Evolutionary conservation across 2,329 filamentous ascomycete species (phyloP).

Genomic region (Chalara sp.): DNA sequence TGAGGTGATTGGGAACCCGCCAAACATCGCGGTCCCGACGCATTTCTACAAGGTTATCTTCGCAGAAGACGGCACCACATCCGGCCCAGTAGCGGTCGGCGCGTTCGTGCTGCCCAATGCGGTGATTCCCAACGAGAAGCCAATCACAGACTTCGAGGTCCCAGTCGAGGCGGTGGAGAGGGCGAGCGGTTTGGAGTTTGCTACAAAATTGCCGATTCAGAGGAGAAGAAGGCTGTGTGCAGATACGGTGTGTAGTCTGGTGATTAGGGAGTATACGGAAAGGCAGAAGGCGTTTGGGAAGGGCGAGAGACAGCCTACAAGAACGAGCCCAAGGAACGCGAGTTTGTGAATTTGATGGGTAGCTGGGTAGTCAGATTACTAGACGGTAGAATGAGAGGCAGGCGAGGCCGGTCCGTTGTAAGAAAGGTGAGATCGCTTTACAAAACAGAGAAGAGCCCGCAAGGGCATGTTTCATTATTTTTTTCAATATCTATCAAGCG

Average conservation of each 20-base stretch:
- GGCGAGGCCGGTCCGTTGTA: no score
- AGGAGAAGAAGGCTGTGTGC: slow-evolving; percentile 76
- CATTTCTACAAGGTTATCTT: slow-evolving; percentile 99
- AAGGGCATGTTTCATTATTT: slow-evolving; percentile 4
- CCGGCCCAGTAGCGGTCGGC: slow-evolving; percentile 76
- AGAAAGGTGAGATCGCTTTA: no score
- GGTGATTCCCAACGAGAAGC: slow-evolving; percentile 78
- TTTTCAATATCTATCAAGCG: neutral
- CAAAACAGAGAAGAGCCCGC: slow-evolving; percentile 7
- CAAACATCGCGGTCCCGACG: slow-evolving; percentile 91
- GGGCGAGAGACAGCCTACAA: slow-evolving; percentile 9
- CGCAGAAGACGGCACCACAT: slow-evolving; percentile 69
- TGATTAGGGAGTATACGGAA: slow-evolving; percentile 72
- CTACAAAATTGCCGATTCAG: slow-evolving; percentile 64
- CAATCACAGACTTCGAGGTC: slow-evolving; percentile 87
- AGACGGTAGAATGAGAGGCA: no score
- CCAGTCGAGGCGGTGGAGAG: slow-evolving; percentile 88
- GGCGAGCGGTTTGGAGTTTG: slow-evolving; percentile 88
- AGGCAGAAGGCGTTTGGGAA: slow-evolving; percentile 49
- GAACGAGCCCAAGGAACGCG: slow-evolving; percentile 23
- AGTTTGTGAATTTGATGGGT: slow-evolving; percentile 6
- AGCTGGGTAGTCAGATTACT: no score
- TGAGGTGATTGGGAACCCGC: slow-evolving; percentile 90
- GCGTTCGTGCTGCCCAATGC: slow-evolving; percentile 96
- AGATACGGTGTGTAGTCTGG: slow-evolving; percentile 76